Percentiles rank a stretch among this genome's conserved stretches.
Conservation (phyloP, 352 stramenopile genomes). For the Pythium oligandrum region DNA sequence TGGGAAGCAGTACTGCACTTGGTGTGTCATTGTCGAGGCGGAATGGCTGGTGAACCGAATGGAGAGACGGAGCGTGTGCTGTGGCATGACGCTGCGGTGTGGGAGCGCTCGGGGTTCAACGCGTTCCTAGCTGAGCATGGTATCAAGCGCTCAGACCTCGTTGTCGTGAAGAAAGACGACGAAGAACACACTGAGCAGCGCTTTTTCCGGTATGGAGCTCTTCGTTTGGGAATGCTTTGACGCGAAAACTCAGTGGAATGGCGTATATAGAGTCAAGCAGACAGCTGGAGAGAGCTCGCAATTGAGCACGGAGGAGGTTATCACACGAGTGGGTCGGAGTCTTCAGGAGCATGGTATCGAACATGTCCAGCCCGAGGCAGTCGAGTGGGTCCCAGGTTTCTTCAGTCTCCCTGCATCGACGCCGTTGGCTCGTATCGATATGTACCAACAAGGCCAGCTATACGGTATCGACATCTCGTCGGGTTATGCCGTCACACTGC, state of each 20-base stretch:
- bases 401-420: conserved; percentile 50
- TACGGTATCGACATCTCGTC: conserved; percentile 85
- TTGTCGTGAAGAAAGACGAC: conserved; percentile 13
- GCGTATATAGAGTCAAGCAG: conserved; percentile 11
- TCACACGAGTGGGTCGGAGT: conserved; percentile 7
- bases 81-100: conserved; percentile 39
- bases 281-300: not conserved
- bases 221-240: not conserved
- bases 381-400: conserved; percentile 57
- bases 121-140: conserved; percentile 50
- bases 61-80: not conserved
- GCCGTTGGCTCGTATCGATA: conserved; percentile 34
- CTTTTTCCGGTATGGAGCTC: conserved; percentile 49
- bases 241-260: not conserved
- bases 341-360: conserved; percentile 6
- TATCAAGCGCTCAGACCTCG: conserved; percentile 38
- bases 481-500: conserved; percentile 56
- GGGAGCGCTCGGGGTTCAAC: conserved; percentile 45
- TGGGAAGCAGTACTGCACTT: too few species aligned
- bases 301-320: conserved; percentile 14
- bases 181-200: conserved; percentile 26
- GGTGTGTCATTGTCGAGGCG: too few species aligned
- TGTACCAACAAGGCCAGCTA: conserved; percentile 51
- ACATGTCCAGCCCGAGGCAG: conserved; percentile 10
- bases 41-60: not conserved